A percentile compares a stretch with the other conserved stretches of the same genome.
Evolutionary conservation across 2,329 filamentous ascomycete genomes (phyloP).

Genomic region (Juglanconis oblonga): DNA sequence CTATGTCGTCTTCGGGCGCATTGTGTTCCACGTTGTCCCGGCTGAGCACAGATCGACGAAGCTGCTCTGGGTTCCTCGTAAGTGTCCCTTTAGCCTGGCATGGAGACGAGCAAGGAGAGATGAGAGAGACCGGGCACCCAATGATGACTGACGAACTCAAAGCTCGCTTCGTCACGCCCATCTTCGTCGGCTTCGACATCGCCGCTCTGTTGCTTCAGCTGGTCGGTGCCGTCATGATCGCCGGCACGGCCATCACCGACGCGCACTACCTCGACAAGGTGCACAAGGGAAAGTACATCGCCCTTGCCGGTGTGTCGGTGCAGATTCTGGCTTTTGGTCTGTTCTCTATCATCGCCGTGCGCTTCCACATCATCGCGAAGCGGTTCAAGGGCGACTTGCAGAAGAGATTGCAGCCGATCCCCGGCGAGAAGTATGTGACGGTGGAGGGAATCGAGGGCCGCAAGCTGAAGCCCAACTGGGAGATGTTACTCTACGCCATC

Average conservation of each 20-base stretch:
- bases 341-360: slow-evolving; percentile 41
- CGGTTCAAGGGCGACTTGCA: slow-evolving; percentile 30
- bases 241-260: slow-evolving; percentile 31
- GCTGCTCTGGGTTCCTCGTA: slow-evolving; percentile 35
- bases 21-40: slow-evolving; percentile 36
- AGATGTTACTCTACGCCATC: slow-evolving; percentile 31
- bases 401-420: slow-evolving; percentile 25
- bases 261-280: slow-evolving; percentile 29
- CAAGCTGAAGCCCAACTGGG: slow-evolving; percentile 32
- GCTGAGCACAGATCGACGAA: slow-evolving; percentile 28
- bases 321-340: slow-evolving; percentile 45
- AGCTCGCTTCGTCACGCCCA: slow-evolving; percentile 33
- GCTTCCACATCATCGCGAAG: slow-evolving; percentile 45
- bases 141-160: slow-evolving; percentile 19
- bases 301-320: slow-evolving; percentile 37
- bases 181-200: slow-evolving; percentile 40
- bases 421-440: slow-evolving; percentile 32
- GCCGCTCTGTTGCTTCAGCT: slow-evolving; percentile 37
- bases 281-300: slow-evolving; percentile 34
- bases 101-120: slow-evolving; percentile 15
- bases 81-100: not conserved
- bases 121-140: slow-evolving; percentile 26
- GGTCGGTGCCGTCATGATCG: slow-evolving; percentile 37
- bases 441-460: slow-evolving; percentile 20
- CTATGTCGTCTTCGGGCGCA: slow-evolving; percentile 37